Percentiles rank a stretch among this genome's conserved stretches.
Evolutionary conservation across 805 yeast genomes (phyloP).

Genomic region (Candida arabinofermentans): DNA sequence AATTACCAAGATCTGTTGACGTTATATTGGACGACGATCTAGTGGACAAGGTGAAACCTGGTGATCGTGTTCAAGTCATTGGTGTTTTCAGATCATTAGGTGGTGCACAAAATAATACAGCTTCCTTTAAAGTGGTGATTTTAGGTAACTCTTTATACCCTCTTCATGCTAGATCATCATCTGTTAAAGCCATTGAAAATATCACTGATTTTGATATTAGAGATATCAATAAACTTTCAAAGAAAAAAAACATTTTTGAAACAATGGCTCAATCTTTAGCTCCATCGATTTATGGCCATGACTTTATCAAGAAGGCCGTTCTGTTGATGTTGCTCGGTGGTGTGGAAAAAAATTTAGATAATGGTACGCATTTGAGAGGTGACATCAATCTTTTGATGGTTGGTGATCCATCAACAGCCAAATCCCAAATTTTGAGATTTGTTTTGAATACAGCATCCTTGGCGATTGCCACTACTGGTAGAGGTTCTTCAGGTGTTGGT

Average conservation of each 20-base stretch:
- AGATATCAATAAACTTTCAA: conserved; percentile 75
- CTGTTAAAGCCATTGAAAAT: conserved; percentile 58
- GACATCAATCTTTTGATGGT: conserved; percentile 95
- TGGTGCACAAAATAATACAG: conserved; percentile 54
- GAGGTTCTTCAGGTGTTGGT: conserved; percentile 99
- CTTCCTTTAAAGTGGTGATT: conserved; percentile 78
- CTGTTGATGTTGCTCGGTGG: conserved; percentile 91
- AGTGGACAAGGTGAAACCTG: conserved; percentile 90
- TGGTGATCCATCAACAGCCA: conserved; percentile 98
- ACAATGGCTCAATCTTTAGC: conserved; percentile 83
- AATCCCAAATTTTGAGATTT: conserved; percentile 90
- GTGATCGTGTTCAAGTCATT: conserved; percentile 90
- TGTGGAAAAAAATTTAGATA: conserved; percentile 85
- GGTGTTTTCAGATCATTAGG: conserved; percentile 94
- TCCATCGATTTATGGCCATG: conserved; percentile 94
- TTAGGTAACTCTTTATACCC: conserved; percentile 88
- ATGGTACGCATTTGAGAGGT: conserved; percentile 97
- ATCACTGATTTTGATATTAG: conserved; percentile 81
- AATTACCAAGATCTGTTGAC: conserved; percentile 89
- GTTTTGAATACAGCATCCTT: conserved; percentile 92
- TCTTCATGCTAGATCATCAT: conserved; percentile 77
- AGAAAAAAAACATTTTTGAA: conserved; percentile 69
- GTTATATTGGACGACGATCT: conserved; percentile 92
- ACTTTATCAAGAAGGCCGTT: conserved; percentile 85
- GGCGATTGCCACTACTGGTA: conserved; percentile 97